These are phyloP conservation scores for Posidonia oceanica DNA, from an alignment of 116 monocot genomes.

Conservation along the genomic window DNA sequence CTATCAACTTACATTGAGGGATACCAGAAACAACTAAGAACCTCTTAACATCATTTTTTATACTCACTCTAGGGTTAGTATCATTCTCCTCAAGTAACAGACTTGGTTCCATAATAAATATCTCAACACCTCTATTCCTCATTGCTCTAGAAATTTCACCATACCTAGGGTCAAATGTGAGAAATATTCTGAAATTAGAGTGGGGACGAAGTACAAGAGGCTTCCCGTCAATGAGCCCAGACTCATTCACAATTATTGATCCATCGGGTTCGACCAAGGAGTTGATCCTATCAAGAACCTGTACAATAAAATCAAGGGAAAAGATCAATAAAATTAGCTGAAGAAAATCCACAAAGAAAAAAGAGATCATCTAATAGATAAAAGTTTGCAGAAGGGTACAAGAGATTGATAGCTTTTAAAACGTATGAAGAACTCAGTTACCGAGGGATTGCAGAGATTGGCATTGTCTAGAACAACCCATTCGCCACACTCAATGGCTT, in stretches of 20 bases:
- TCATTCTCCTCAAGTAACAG: conserved; percentile 11
- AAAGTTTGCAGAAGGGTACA: neutral
- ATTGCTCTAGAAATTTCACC: conserved; percentile 97
- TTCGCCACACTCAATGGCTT: conserved; percentile 79
- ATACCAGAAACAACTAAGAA: conserved; percentile 61
- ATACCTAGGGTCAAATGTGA: conserved; percentile 76
- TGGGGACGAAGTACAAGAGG: conserved; percentile 60
- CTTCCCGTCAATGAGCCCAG: conserved; percentile 82
- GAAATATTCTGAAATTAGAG: conserved; percentile 82
- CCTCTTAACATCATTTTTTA: conserved; percentile 31
- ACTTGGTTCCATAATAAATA: conserved; percentile 58
- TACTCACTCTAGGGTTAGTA: conserved; percentile 9
- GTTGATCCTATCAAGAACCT: conserved; percentile 99
- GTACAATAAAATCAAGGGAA: neutral
- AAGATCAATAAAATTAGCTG: neutral
- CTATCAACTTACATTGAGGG: conserved; percentile 35
- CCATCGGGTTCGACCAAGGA: conserved; percentile 73
- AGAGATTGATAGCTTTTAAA: neutral
- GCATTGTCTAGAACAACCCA: conserved; percentile 98
- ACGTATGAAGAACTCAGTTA: neutral
- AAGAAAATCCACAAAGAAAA: neutral
- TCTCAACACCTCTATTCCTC: conserved; percentile 93
- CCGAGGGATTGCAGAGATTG: conserved; percentile 97
- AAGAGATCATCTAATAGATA: neutral
- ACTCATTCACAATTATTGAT: conserved; percentile 72